These are phyloP conservation scores for Talaromyces sp. DNA, from an alignment of 2,329 filamentous ascomycete genomes.

Conservation along the genomic window DNA sequence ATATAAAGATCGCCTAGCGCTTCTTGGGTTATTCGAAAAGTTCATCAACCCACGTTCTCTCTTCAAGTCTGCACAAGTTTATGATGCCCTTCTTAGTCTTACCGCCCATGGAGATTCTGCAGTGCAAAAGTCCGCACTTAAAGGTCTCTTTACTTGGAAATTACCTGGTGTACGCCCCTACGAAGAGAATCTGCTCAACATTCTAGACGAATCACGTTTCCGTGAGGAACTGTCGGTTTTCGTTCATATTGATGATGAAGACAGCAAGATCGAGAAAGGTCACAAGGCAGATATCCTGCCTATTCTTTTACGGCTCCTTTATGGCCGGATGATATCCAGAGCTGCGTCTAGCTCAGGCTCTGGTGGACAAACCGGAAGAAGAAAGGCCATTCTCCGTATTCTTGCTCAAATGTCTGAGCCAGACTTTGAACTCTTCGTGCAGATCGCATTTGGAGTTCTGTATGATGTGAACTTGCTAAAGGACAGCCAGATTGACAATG, in stretches of 20 bases:
- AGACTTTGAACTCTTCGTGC: constrained; percentile 77
- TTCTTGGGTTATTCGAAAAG: constrained; percentile 76
- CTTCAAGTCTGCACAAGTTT: constrained; percentile 74
- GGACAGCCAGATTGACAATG: constrained; percentile 50
- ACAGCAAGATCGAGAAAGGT: constrained; percentile 67
- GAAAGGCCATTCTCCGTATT: constrained; percentile 71
- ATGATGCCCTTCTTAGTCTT: constrained; percentile 69
- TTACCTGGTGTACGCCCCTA: constrained; percentile 71
- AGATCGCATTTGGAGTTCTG: constrained; percentile 74
- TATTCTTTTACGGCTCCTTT: constrained; percentile 79
- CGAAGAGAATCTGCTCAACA: constrained; percentile 77
- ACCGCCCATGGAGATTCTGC: constrained; percentile 87
- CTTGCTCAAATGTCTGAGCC: constrained; percentile 72
- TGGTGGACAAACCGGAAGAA: constrained; percentile 75
- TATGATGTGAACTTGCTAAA: constrained; percentile 60
- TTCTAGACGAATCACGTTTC: constrained; percentile 88
- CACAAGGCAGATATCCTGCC: constrained; percentile 77
- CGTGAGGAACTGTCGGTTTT: constrained; percentile 92
- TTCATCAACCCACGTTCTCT: constrained; percentile 85
- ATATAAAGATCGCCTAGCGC: constrained; percentile 73
- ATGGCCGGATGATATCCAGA: constrained; percentile 82
- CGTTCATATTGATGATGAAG: constrained; percentile 66
- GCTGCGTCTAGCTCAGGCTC: constrained; percentile 74
- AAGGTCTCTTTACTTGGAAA: constrained; percentile 88
- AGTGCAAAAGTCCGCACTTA: constrained; percentile 80